A percentile compares a stretch with the other conserved stretches of the same genome.
Conservation (phyloP, 78 protist species). For the Protostelium mycophagum region DNA sequence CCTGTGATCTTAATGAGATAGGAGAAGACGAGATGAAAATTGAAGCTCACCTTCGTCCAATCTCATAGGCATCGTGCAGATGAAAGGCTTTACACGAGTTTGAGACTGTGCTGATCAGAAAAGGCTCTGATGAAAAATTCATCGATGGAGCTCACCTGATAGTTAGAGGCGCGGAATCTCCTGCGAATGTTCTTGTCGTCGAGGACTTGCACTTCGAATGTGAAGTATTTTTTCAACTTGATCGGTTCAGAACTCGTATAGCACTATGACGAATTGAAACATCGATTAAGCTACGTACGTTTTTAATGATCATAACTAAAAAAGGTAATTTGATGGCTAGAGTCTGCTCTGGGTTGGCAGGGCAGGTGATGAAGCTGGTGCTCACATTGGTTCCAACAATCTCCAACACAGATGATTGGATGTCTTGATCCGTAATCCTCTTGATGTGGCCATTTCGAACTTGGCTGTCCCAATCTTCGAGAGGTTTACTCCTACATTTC, state of each 20-base stretch:
- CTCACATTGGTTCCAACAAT: constrained; percentile 84
- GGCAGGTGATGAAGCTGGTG: constrained; percentile 87
- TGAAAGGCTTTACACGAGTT: constrained; percentile 89
- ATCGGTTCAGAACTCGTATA: not conserved
- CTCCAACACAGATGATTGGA: constrained; percentile 89
- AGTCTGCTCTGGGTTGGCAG: constrained; percentile 77
- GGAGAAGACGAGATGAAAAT: not conserved
- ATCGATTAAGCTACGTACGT: constrained; percentile 35
- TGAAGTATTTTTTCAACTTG: constrained; percentile 85
- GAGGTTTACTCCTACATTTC: constrained; percentile 74
- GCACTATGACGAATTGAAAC: not conserved
- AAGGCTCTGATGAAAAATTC: not conserved
- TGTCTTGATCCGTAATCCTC: constrained; percentile 90
- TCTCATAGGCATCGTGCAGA: constrained; percentile 97
- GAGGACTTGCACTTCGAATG: constrained; percentile 94
- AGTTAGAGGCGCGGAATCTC: constrained; percentile 95
- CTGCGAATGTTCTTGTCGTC: constrained; percentile 90
- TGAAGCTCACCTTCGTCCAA: constrained; percentile 81
- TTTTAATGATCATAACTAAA: constrained; percentile 91
- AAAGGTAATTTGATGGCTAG: constrained; percentile 96
- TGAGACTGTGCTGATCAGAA: constrained; percentile 32
- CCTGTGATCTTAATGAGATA: constrained; percentile 43
- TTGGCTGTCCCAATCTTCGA: constrained; percentile 91
- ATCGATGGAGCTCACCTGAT: constrained; percentile 37
- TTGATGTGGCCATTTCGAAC: constrained; percentile 85